These are phyloP conservation scores for Boletus reticulatus DNA, from an alignment of 768 basidiomycete species.

Conservation along the genomic window DNA sequence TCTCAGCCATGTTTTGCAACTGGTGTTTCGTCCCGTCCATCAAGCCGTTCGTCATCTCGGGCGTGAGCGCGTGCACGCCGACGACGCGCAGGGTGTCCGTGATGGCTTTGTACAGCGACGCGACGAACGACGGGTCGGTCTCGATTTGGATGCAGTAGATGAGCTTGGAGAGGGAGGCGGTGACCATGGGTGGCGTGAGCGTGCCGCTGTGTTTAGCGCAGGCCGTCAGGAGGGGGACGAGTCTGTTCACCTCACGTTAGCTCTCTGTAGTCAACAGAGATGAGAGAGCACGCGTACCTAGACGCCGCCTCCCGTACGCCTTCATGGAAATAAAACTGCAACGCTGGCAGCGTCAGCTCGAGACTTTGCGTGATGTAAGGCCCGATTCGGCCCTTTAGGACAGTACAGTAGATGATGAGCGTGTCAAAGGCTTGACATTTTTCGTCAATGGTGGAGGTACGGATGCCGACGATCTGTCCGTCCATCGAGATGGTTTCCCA, in stretches of 20 bases:
- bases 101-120: conserved; percentile 72
- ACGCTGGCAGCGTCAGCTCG: conserved; percentile 66
- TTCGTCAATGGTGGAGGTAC: conserved; percentile 79
- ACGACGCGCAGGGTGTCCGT: conserved; percentile 59
- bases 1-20: conserved; percentile 65
- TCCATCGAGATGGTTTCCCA: conserved; percentile 80
- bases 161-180: conserved; percentile 64
- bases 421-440: conserved; percentile 88
- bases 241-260: conserved; percentile 36
- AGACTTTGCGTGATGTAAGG: conserved; percentile 72
- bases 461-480: conserved; percentile 72
- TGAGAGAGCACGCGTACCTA: conserved; percentile 46
- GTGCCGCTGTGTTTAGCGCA: conserved; percentile 66
- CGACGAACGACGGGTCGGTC: conserved; percentile 72
- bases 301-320: conserved; percentile 76
- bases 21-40: conserved; percentile 73
- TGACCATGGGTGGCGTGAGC: conserved; percentile 65
- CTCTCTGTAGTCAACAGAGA: no score
- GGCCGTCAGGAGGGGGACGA: conserved; percentile 67
- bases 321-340: conserved; percentile 81
- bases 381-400: conserved; percentile 61
- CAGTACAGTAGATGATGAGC: conserved; percentile 76
- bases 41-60: conserved; percentile 51
- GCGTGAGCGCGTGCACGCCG: conserved; percentile 52
- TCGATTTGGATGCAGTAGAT: conserved; percentile 64